Base-by-base conservation (phyloP, 2,329 filamentous ascomycete genomes). In the Beauveria medogensis region DNA sequence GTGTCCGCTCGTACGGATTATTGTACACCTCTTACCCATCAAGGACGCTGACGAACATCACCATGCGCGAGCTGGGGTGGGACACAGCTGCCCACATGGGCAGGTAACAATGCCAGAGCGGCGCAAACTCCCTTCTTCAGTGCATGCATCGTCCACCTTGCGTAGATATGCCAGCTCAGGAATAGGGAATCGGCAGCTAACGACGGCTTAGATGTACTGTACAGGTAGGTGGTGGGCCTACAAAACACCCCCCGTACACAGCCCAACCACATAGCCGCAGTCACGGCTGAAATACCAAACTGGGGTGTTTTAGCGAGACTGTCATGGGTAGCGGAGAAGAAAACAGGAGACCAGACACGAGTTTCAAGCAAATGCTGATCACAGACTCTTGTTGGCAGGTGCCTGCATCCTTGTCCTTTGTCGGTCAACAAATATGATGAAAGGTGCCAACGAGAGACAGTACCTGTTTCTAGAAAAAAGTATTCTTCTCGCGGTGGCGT, bases 1-100 rank as follows among this genome's bases (percentile, higher is more conserved):
- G 56, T 59, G 56, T 44, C 56, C 48, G 48, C 40, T 59, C 56
- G 26, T 59, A 59, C 56, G n/a, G n/a, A n/a, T n/a, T n/a, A n/a
- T n/a, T 59, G 56, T 59, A 50, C 48, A 26, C 55, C 12, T 40
- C 7, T 26, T 37, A 12, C 43, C 41, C 30, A 12, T 20, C 37
- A 8, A 14, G 10, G 18, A 14, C 24, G 37, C 37, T 10, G 20
- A 28, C 12, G 34, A 37, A 37, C 34, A 37, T 16, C 14, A 37
- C 14, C 34, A 37, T 37, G 34, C 5, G 34, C 34, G 34, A 53
- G 30, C 43, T 47, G 44, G 18, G 5, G 47, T 16, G 56, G 37
- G 18, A 52, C 47, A 50, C 12, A 26, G 47, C 28, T 44, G 56
- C 37, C 56, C 57, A 43, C 55, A 50, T 58, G 30, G 37, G 50